phyloP scores from a whole-genome alignment of 495 filamentous ascomycete genomes.

The Filosporella fistucella region DNA sequence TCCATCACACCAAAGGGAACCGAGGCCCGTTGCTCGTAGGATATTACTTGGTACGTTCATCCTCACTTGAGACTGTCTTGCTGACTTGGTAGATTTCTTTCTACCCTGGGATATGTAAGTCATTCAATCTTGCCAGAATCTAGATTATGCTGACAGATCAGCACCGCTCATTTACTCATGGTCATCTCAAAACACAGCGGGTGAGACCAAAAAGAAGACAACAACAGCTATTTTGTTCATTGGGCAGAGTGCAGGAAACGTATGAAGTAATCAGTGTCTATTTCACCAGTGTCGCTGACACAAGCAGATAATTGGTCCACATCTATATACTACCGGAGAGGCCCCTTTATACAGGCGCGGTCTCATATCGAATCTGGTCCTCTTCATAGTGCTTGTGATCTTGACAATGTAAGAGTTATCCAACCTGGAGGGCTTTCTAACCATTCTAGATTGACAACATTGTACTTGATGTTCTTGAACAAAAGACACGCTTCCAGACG shows the following conservation, averaged over 20 bases:
- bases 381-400: conserved; percentile 50
- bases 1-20: conserved; percentile 38
- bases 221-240: conserved; percentile 54
- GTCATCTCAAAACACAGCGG: conserved; percentile 58
- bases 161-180: conserved; percentile 60
- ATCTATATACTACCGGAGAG: conserved; percentile 40
- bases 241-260: conserved; percentile 55
- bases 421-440: neutral
- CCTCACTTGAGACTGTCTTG: conserved; percentile 14
- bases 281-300: too few relatives aligned
- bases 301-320: conserved; percentile 18
- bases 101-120: conserved; percentile 50
- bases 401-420: conserved; percentile 28
- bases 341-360: conserved; percentile 50
- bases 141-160: conserved; percentile 13
- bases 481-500: conserved; percentile 43
- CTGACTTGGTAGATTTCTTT: conserved; percentile 39
- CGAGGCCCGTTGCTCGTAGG: conserved; percentile 48
- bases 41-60: conserved; percentile 46
- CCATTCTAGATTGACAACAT: conserved; percentile 26
- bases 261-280: too few relatives aligned
- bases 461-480: conserved; percentile 46
- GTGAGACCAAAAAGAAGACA: conserved; percentile 59
- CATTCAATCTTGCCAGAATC: neutral
- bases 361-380: conserved; percentile 42